Percentiles rank a stretch among this genome's conserved stretches.
phyloP scores from a whole-genome alignment of 306 rosid genomes.

The Elaeagnus macrophylla region DNA sequence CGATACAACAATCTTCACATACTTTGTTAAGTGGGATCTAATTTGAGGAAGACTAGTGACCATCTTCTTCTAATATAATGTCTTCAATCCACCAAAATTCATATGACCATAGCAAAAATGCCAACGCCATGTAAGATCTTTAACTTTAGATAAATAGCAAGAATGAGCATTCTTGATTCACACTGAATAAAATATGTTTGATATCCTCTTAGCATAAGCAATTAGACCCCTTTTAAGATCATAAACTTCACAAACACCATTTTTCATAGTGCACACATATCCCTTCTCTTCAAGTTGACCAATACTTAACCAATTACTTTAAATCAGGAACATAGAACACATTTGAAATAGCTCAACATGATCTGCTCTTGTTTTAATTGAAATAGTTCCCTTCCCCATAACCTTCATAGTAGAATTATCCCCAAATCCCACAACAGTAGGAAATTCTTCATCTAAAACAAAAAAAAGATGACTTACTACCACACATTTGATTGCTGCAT shows the following conservation, averaged over 20 bases:
- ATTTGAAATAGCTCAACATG: not conserved
- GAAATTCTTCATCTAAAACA: not conserved
- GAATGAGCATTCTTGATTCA: not conserved
- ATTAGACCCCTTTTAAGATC: not conserved
- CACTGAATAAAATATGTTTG: not conserved
- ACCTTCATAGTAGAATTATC: not conserved
- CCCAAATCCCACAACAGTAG: not conserved
- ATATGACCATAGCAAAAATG: not conserved
- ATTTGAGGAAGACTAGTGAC: not conserved
- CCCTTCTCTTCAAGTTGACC: not conserved
- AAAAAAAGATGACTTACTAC: not conserved
- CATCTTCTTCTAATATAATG: not conserved
- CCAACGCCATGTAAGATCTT: not conserved
- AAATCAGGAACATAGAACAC: not conserved
- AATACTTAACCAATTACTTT: not conserved
- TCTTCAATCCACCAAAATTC: not conserved
- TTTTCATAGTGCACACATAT: not conserved
- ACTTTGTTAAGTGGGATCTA: not conserved
- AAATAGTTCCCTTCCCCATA: conserved; percentile 2
- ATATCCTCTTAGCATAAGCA: not conserved
- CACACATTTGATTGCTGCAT: not conserved
- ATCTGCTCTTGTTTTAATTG: not conserved
- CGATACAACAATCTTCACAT: not conserved
- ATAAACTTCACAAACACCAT: not conserved
- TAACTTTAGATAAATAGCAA: not conserved